A percentile compares a stretch with the other conserved stretches of the same genome.
Evolutionary conservation across 371 early-diverging fungal species (phyloP).

Genomic region (Mucor mucedo): DNA sequence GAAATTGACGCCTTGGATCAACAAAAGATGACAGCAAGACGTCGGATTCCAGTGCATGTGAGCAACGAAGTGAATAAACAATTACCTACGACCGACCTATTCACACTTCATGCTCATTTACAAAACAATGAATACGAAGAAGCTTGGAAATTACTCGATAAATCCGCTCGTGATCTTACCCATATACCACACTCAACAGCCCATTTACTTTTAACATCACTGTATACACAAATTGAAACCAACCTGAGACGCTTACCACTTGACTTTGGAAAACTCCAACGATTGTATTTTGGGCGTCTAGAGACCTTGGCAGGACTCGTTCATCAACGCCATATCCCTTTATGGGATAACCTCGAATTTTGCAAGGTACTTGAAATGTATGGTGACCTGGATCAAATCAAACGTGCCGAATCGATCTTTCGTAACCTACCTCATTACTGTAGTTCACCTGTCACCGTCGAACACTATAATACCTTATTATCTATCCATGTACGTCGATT

Average conservation of each 20-base stretch:
- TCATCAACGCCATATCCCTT: constrained; percentile 1
- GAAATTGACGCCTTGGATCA: constrained; percentile 21
- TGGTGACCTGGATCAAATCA: constrained; percentile 32
- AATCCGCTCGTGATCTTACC: neutral
- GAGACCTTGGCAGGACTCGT: constrained; percentile 29
- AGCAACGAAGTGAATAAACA: constrained; percentile 29
- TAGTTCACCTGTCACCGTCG: constrained; percentile 9
- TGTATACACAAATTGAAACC: constrained; percentile 22
- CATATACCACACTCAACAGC: constrained; percentile 26
- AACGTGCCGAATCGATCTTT: constrained; percentile 38
- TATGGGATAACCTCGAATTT: constrained; percentile 32
- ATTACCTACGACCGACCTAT: constrained; percentile 26
- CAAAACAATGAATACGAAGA: constrained; percentile 18
- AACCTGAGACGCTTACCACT: constrained; percentile 16
- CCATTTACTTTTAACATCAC: constrained; percentile 25
- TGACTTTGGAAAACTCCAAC: constrained; percentile 20
- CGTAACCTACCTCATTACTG: constrained; percentile 30
- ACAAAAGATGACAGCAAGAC: constrained; percentile 21
- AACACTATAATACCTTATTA: constrained; percentile 37
- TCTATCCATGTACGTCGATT: constrained; percentile 37
- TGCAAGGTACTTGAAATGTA: constrained; percentile 33
- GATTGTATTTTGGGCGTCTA: constrained; percentile 26
- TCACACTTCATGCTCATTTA: constrained; percentile 32
- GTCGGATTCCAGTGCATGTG: constrained; percentile 36
- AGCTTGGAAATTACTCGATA: constrained; percentile 40